These are phyloP conservation scores for Sphagnum contortum DNA, from an alignment of 225 moss, liverwort and hornwort species.

Conservation along the genomic window DNA sequence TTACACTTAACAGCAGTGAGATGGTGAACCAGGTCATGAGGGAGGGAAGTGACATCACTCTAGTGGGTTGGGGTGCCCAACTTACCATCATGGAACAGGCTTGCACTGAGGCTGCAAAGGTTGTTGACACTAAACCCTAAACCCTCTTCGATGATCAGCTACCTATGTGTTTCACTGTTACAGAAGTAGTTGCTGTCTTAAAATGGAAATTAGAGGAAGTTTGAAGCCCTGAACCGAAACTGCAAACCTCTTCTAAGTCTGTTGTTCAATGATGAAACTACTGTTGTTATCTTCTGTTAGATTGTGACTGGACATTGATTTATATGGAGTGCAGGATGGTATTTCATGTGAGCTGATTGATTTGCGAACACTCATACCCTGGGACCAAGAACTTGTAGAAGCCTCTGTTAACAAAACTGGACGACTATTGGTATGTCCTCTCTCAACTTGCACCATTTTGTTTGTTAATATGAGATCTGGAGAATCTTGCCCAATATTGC, in stretches of 20 bases:
- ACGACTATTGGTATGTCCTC: constrained; percentile 52
- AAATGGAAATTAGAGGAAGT: too few species aligned
- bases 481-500: too few species aligned
- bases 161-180: too few species aligned
- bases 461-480: not conserved
- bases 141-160: not conserved
- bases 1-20: not conserved
- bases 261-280: too few species aligned
- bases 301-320: not conserved
- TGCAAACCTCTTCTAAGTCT: too few species aligned
- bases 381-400: constrained; percentile 84
- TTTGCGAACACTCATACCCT: constrained; percentile 80
- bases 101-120: constrained; percentile 64
- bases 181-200: too few species aligned
- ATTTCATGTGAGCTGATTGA: constrained; percentile 96
- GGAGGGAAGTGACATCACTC: constrained; percentile 73
- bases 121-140: not conserved
- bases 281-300: too few species aligned
- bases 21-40: constrained; percentile 53
- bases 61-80: constrained; percentile 99
- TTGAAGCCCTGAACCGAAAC: too few species aligned
- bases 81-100: constrained; percentile 73
- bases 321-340: constrained; percentile 38
- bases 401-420: constrained; percentile 94
- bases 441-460: not conserved